Conservation (phyloP, 2,329 filamentous ascomycete species). For the Botrytis aclada region DNA sequence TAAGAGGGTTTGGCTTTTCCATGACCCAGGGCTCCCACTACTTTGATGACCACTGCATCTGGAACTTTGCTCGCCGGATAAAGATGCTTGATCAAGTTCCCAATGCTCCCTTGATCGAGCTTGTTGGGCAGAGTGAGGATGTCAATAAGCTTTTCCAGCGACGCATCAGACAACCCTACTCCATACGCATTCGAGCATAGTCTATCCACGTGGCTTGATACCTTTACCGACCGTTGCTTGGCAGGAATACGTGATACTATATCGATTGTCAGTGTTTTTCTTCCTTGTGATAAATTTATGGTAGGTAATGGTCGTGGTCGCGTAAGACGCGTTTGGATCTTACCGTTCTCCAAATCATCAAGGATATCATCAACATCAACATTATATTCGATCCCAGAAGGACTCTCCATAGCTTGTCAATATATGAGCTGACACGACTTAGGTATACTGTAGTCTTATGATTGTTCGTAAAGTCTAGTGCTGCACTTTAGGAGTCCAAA, state of each 20-base stretch:
- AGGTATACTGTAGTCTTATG: background rate
- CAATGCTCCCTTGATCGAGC: slow-evolving; percentile 73
- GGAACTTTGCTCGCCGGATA: slow-evolving; percentile 69
- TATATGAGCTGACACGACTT: background rate
- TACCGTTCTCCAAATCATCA: slow-evolving; percentile 33
- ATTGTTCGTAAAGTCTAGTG: background rate
- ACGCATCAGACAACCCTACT: slow-evolving; percentile 59
- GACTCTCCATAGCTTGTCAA: background rate
- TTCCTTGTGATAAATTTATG: background rate
- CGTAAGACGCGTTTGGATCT: slow-evolving; percentile 24
- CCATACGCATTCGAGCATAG: slow-evolving; percentile 64
- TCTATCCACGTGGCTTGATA: slow-evolving; percentile 62
- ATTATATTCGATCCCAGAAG: background rate
- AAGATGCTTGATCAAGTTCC: slow-evolving; percentile 66
- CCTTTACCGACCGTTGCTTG: slow-evolving; percentile 61
- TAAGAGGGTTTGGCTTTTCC: slow-evolving; percentile 72
- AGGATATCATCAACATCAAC: slow-evolving; percentile 30
- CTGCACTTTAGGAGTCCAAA: background rate
- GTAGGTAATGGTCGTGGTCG: background rate
- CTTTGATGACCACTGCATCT: slow-evolving; percentile 57
- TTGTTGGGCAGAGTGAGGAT: slow-evolving; percentile 64
- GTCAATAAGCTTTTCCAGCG: slow-evolving; percentile 61
- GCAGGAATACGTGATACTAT: slow-evolving; percentile 58
- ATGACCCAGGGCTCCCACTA: slow-evolving; percentile 73
- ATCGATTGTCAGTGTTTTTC: slow-evolving; percentile 19